Percentiles rank a stretch among this genome's conserved stretches.
These are phyloP conservation scores for Termitomyces sp. DNA, from an alignment of 768 basidiomycete species.

Conservation along the genomic window DNA sequence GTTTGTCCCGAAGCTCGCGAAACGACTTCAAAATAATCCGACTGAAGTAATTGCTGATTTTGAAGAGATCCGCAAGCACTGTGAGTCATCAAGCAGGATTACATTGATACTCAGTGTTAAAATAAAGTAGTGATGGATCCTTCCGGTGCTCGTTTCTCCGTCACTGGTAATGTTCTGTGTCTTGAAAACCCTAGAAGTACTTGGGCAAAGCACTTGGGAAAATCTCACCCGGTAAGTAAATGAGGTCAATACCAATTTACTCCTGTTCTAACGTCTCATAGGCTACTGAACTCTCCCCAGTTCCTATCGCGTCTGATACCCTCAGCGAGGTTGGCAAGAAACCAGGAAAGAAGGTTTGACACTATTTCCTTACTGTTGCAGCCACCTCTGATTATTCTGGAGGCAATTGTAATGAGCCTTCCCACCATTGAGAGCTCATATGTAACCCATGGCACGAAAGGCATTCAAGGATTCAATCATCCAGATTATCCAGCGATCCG, in stretches of 20 bases:
- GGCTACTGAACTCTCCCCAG: conserved; percentile 53
- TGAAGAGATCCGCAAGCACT: conserved; percentile 58
- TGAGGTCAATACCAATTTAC: background rate
- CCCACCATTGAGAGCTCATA: conserved; percentile 95
- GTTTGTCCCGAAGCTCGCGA: conserved; percentile 69
- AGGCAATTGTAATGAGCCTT: conserved; percentile 85
- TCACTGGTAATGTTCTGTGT: conserved; percentile 78
- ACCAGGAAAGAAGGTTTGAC: conserved; percentile 60
- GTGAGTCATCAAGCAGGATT: conserved; percentile 39
- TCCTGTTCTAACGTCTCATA: conserved; percentile 17
- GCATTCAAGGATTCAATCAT: conserved; percentile 74
- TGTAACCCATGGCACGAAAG: conserved; percentile 70
- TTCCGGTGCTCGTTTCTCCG: conserved; percentile 78
- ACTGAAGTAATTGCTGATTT: conserved; percentile 68
- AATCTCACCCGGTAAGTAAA: conserved; percentile 48
- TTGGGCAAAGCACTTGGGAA: conserved; percentile 67
- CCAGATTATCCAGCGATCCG: conserved; percentile 81
- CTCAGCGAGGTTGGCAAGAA: conserved; percentile 71
- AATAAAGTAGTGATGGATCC: conserved; percentile 67
- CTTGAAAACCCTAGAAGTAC: conserved; percentile 66
- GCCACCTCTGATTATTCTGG: conserved; percentile 4
- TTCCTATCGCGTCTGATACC: conserved; percentile 61
- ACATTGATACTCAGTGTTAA: background rate
- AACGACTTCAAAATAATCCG: conserved; percentile 68
- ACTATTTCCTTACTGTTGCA: background rate